Conservation (phyloP, 202 grass and related monocot genomes). For the Cymbopogon flexuosus region DNA sequence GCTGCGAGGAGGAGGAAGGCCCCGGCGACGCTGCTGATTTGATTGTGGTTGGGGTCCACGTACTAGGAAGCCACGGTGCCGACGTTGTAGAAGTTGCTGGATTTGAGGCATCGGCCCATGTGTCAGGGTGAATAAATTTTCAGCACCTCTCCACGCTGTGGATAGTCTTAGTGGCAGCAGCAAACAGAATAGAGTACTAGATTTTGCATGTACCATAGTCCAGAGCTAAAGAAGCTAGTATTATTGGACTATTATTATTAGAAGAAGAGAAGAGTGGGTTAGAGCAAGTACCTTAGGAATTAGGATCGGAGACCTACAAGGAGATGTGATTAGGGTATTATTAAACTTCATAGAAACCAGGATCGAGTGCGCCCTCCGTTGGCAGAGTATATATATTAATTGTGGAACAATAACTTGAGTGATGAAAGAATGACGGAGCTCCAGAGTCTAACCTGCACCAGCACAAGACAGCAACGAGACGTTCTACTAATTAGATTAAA, state of each 20-base stretch:
- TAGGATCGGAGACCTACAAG: neutral
- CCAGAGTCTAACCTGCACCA: neutral
- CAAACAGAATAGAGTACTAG: conserved; percentile 14
- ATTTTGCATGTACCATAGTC: conserved; percentile 19
- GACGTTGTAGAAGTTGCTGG: no score
- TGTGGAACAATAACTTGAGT: neutral
- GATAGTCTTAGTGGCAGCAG: neutral
- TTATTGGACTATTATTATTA: no score
- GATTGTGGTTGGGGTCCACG: no score
- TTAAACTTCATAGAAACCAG: neutral
- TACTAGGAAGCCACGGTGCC: no score
- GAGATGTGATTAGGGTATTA: neutral
- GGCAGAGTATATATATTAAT: neutral
- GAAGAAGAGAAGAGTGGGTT: neutral
- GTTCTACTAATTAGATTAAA: neutral
- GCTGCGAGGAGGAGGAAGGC: no score
- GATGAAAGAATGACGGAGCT: neutral
- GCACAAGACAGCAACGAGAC: neutral
- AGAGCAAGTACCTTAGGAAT: neutral
- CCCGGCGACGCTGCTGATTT: no score
- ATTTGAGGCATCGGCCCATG: no score
- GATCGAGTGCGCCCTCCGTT: neutral
- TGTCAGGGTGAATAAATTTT: no score
- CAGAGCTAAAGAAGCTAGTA: neutral
- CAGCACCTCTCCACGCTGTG: no score